Evolutionary conservation across 1,139 yeast species (phyloP).

Genomic region (Yamadazyma spencermartinsiae): DNA sequence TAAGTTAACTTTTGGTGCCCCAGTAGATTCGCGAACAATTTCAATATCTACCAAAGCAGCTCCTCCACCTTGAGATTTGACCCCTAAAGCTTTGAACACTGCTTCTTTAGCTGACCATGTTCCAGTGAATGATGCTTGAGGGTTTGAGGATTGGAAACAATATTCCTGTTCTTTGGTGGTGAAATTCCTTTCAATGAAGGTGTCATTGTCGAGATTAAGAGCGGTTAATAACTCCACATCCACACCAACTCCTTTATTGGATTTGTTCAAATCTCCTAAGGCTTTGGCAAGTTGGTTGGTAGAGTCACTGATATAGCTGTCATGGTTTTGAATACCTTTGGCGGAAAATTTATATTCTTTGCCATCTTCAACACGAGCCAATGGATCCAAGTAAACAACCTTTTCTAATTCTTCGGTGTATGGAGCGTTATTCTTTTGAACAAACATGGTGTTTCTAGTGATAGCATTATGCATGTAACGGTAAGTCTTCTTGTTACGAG

Average conservation of each 20-base stretch:
- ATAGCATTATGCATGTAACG: slow-evolving; percentile 96
- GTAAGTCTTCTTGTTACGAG: slow-evolving; percentile 89
- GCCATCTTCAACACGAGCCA: slow-evolving; percentile 71
- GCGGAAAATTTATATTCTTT: slow-evolving; percentile 52
- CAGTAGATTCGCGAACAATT: slow-evolving; percentile 69
- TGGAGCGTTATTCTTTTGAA: slow-evolving; percentile 92
- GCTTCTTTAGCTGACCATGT: slow-evolving; percentile 99
- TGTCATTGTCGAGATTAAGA: slow-evolving; percentile 79
- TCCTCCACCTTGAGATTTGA: slow-evolving; percentile 90
- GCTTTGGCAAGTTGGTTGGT: slow-evolving; percentile 51
- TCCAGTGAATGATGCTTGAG: slow-evolving; percentile 93
- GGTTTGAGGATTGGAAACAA: slow-evolving; percentile 70
- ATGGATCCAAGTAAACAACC: slow-evolving; percentile 92
- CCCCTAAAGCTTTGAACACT: slow-evolving; percentile 92
- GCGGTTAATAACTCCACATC: slow-evolving; percentile 89
- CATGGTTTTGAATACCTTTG: slow-evolving; percentile 38
- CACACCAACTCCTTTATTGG: slow-evolving; percentile 84
- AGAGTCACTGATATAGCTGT: slow-evolving; percentile 34
- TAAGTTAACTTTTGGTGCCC: slow-evolving; percentile 80
- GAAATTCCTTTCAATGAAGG: slow-evolving; percentile 90
- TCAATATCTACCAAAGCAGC: slow-evolving; percentile 92
- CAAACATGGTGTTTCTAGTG: slow-evolving; percentile 87
- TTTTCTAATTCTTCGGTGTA: slow-evolving; percentile 85
- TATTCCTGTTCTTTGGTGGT: slow-evolving; percentile 76
- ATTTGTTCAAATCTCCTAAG: slow-evolving; percentile 46